Conservation (phyloP, 345 rosid genomes). For the Rhizophora mangle region DNA sequence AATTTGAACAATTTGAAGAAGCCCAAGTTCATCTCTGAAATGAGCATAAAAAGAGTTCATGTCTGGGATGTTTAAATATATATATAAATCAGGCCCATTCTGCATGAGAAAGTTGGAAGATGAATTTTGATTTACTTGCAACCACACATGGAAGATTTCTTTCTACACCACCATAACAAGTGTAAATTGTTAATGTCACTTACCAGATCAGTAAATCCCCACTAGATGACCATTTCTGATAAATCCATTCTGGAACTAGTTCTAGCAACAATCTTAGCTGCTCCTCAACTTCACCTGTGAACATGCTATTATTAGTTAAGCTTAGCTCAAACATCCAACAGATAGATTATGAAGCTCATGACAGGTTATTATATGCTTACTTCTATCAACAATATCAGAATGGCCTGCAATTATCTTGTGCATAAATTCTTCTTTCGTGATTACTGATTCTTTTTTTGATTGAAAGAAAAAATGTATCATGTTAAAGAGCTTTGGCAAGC, state of each 20-base stretch:
- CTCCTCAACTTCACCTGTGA: slow-evolving; percentile 80
- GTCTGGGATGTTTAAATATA: not conserved
- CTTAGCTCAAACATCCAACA: slow-evolving; percentile 7
- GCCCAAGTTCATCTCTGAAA: not conserved
- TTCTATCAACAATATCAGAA: slow-evolving; percentile 59
- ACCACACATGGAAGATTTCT: not conserved
- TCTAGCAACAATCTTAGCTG: slow-evolving; percentile 66
- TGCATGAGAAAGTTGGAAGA: not conserved
- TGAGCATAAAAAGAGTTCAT: not conserved
- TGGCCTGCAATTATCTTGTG: slow-evolving; percentile 58
- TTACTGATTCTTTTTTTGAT: slow-evolving; percentile 56
- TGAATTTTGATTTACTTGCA: not conserved
- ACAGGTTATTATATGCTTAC: slow-evolving; percentile 36
- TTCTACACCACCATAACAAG: not conserved
- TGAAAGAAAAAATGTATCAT: slow-evolving; percentile 62
- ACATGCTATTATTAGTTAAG: slow-evolving; percentile 12
- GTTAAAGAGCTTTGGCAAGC: slow-evolving; percentile 76
- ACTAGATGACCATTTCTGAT: slow-evolving; percentile 51
- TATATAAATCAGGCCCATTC: not conserved
- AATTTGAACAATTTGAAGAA: not conserved
- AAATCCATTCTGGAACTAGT: slow-evolving; percentile 85
- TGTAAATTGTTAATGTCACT: slow-evolving; percentile 15
- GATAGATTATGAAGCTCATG: not conserved
- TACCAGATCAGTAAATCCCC: slow-evolving; percentile 75
- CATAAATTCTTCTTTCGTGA: slow-evolving; percentile 73